Evolutionary conservation across 495 filamentous ascomycete genomes (phyloP).

Genomic region (Pyrenula massariospora): DNA sequence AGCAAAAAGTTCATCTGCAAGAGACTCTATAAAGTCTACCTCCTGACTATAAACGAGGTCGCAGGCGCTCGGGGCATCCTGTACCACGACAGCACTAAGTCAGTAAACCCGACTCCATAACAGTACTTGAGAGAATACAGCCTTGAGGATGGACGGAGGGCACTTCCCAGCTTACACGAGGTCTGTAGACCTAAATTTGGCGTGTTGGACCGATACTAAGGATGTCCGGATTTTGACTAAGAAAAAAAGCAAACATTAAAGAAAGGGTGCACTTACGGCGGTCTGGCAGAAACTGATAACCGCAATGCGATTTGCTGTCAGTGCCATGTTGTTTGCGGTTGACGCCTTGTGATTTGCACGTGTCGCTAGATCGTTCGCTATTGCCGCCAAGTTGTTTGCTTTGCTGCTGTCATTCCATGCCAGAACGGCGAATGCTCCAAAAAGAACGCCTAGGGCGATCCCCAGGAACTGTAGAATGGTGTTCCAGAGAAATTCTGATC

Average conservation of each 20-base stretch:
- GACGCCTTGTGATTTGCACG: background rate
- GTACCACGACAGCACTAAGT: too few species aligned
- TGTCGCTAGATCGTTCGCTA: background rate
- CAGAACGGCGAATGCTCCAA: background rate
- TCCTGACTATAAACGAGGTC: background rate
- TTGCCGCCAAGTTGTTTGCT: background rate
- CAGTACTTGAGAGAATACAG: too few species aligned
- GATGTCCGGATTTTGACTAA: too few species aligned
- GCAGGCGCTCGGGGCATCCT: background rate
- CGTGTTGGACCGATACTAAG: too few species aligned
- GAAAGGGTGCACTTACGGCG: background rate
- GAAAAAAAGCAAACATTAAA: background rate
- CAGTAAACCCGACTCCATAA: too few species aligned
- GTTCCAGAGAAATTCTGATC: background rate
- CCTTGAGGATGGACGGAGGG: too few species aligned
- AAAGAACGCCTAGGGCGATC: background rate
- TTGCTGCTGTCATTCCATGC: background rate
- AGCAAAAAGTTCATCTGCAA: background rate
- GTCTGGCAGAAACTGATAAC: background rate
- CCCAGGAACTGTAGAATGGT: background rate
- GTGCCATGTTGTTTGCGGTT: background rate
- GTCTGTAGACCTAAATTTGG: too few species aligned
- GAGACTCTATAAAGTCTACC: background rate
- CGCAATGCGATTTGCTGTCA: background rate
- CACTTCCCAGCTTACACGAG: too few species aligned